Conservation (phyloP, 768 basidiomycete genomes). For the Arthromyces matolae region DNA sequence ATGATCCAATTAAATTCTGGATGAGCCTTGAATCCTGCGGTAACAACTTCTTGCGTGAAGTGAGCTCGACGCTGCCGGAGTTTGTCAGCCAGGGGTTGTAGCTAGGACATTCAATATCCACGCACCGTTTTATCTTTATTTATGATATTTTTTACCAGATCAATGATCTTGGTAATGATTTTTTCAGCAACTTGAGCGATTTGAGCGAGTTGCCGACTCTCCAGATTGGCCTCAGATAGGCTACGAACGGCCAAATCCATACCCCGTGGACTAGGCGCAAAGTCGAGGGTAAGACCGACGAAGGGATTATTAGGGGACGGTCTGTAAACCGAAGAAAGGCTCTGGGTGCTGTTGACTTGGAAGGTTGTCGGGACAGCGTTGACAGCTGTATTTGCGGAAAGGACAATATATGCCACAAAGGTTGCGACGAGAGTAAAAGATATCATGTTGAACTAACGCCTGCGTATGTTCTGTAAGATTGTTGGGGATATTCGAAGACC, state of each 20-base stretch:
- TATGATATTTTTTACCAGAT: conserved; percentile 3
- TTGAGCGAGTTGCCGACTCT: conserved; percentile 6
- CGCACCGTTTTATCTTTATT: conserved; percentile 11
- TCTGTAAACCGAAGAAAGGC: neutral
- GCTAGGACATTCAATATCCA: neutral
- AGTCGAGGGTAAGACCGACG: conserved; percentile 6
- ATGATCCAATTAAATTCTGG: conserved; percentile 18
- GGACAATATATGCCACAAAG: neutral
- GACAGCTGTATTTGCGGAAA: conserved; percentile 4
- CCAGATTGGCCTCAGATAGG: conserved; percentile 3
- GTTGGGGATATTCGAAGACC: conserved; percentile 7
- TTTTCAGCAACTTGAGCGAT: conserved; percentile 5
- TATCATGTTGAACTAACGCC: conserved; percentile 12
- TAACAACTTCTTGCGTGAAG: conserved; percentile 5
- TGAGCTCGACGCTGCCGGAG: conserved; percentile 1
- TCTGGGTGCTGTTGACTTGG: conserved; percentile 5
- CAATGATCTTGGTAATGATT: conserved; percentile 3
- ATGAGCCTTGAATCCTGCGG: conserved; percentile 5
- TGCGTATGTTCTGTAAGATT: conserved; percentile 11
- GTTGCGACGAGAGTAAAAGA: neutral
- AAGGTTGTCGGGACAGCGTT: neutral
- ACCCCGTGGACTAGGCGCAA: neutral
- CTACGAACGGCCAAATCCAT: neutral
- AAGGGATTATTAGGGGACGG: conserved; percentile 10
- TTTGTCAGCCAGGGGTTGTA: too few species aligned